These are phyloP conservation scores for Nicotiana rustica DNA, from an alignment of 305 asterid genomes.

Conservation along the genomic window DNA sequence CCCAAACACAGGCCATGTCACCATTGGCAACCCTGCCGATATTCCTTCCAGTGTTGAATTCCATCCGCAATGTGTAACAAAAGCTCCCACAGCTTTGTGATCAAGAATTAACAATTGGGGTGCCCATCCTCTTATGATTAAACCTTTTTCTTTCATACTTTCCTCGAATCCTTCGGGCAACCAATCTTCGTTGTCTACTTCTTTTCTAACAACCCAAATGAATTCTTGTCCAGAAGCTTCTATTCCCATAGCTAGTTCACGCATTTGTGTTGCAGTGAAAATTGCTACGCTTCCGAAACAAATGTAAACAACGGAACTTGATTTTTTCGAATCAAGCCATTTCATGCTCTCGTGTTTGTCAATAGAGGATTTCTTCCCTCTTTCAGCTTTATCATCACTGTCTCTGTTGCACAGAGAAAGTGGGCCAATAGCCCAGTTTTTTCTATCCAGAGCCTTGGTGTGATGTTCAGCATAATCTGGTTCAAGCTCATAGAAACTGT, in stretches of 20 bases:
- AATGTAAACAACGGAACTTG: conserved; percentile 56
- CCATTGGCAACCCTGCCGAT: conserved; percentile 51
- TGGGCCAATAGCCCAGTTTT: conserved; percentile 63
- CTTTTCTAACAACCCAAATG: conserved; percentile 54
- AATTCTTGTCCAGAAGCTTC: conserved; percentile 50
- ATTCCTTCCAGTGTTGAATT: conserved; percentile 58
- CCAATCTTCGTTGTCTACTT: conserved; percentile 35
- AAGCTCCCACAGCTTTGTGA: conserved; percentile 44
- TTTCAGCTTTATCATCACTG: conserved; percentile 34
- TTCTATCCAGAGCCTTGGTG: conserved; percentile 33
- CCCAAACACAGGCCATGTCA: conserved; percentile 53
- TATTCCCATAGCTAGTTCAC: conserved; percentile 57
- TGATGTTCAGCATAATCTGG: conserved; percentile 47
- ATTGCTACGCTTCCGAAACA: conserved; percentile 59
- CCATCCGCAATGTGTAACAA: conserved; percentile 69
- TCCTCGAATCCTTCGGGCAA: conserved; percentile 54
- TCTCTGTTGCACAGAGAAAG: conserved; percentile 42
- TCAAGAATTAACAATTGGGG: conserved; percentile 52
- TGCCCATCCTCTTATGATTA: conserved; percentile 59
- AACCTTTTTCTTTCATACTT: conserved; percentile 45
- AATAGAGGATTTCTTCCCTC: conserved; percentile 51
- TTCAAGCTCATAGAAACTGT: conserved; percentile 60
- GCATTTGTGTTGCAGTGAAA: conserved; percentile 49
- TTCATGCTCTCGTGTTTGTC: conserved; percentile 53
- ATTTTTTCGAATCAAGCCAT: conserved; percentile 57